Conservation (phyloP, 1,284 basidiomycete species). For the Ceratobasidium papillatum region DNA sequence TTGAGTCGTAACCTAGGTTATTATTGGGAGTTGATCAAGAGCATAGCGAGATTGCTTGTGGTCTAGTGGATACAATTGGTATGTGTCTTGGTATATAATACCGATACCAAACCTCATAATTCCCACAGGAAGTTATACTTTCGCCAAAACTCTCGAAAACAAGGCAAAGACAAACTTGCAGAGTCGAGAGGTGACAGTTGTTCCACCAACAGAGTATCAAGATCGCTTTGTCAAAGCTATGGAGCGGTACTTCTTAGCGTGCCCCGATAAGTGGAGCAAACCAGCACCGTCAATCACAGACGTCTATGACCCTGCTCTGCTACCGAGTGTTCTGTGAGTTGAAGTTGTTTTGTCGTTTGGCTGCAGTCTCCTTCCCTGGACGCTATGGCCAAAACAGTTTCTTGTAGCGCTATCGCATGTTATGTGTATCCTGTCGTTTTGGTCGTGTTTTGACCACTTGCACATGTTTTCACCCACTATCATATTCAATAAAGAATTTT, state of each 20-base stretch:
- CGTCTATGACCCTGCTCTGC: constrained; percentile 30
- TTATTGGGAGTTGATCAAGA: constrained; percentile 72
- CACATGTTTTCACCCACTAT: constrained; percentile 1
- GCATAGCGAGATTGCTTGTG: constrained; percentile 71
- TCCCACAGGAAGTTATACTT: constrained; percentile 69
- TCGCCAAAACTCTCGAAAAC: constrained; percentile 79
- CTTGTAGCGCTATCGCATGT: constrained; percentile 13
- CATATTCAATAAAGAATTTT: neutral
- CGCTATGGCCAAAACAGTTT: neutral
- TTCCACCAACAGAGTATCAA: constrained; percentile 75
- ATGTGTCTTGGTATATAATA: constrained; percentile 11
- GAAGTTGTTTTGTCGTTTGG: neutral
- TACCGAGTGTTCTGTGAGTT: constrained; percentile 29
- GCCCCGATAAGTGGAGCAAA: constrained; percentile 55
- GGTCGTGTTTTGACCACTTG: neutral
- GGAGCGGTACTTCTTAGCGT: constrained; percentile 73
- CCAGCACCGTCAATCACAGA: constrained; percentile 30
- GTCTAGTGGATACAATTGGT: constrained; percentile 83
- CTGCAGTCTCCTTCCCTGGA: neutral
- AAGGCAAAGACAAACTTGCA: constrained; percentile 76
- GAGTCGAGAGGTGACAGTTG: constrained; percentile 73
- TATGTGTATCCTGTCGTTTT: constrained; percentile 11
- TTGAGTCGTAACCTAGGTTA: constrained; percentile 55
- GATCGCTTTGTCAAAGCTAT: constrained; percentile 72
- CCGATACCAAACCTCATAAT: neutral